These are phyloP conservation scores for Oryza meyeriana DNA, from an alignment of 176 grass and related monocot genomes.

Conservation along the genomic window DNA sequence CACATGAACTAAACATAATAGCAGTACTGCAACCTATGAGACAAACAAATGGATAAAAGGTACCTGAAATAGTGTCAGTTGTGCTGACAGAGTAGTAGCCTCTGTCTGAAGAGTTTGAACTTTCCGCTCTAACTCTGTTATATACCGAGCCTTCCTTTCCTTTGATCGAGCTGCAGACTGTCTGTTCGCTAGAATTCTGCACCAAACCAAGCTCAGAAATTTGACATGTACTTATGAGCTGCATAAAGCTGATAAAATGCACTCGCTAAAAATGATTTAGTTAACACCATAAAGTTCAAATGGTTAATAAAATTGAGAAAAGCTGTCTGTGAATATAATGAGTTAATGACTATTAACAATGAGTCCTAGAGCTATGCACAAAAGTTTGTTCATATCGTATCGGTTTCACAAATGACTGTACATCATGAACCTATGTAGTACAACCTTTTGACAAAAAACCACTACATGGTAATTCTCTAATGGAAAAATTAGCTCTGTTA, in stretches of 20 bases:
- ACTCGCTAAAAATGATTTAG: not conserved
- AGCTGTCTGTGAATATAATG: not conserved
- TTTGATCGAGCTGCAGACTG: conserved; percentile 92
- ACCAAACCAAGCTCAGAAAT: conserved; percentile 20
- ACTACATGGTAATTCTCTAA: not conserved
- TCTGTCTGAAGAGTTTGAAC: conserved; percentile 85
- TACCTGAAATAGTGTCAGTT: conserved; percentile 80
- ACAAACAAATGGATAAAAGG: conserved; percentile 11
- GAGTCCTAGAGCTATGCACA: not conserved
- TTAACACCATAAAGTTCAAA: not conserved
- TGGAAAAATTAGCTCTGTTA: not conserved
- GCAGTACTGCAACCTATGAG: conserved; percentile 17
- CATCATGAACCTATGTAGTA: not conserved
- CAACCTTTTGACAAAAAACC: not conserved
- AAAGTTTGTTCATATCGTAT: not conserved
- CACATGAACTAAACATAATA: not conserved
- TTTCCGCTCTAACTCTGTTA: conserved; percentile 81
- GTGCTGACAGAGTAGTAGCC: conserved; percentile 79
- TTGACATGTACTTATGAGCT: conserved; percentile 10
- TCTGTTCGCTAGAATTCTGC: conserved; percentile 92
- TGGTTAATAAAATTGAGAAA: not conserved
- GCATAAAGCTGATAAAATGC: not conserved
- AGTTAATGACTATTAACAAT: not conserved
- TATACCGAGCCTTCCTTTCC: conserved; percentile 90
- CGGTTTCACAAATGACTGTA: not conserved